Base-by-base conservation (phyloP, 495 filamentous ascomycete genomes). In the Tuber indicum region DNA sequence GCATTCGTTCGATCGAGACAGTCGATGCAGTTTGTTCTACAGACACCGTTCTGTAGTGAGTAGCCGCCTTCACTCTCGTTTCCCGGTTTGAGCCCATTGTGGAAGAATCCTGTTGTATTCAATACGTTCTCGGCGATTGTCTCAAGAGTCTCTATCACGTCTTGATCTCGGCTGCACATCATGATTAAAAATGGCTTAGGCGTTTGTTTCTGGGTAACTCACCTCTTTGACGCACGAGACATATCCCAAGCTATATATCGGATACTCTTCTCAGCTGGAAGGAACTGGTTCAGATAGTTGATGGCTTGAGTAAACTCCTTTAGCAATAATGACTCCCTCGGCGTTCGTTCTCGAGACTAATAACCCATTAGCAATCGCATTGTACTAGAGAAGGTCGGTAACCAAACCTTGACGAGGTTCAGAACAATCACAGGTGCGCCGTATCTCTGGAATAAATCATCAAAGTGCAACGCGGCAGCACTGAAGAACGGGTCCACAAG, bases 231-330 rank as follows among this genome's bases (percentile, higher is more conserved):
- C 43, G 96, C 96, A 77, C 95, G 89, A 76, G 94, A 96, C 96
- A 99, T 99, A 84, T 99, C 96, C 91, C 94, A 99, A 19, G 96
- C 93, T 74, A 93, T 92, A 84, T 99, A 94, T 10, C 93, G 89
- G 77, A 98, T 94, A 85, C 93, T 94, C 75, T 92, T 93, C 69
- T 91, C 90, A 14, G 85, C 84, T 0, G 96, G 96, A 7, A 99
- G 87, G 77, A 96, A 98, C 82, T 98, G 96, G 79, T 98, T 99
- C 66, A 99, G 90, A 82, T 98, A 99, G 69, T 90, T 88, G 73
- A 98, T 91, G 23, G 94, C 93, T 78, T 93, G 91, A 6, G 92
- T 92, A 84, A 92, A 99, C 84, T 98, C 96, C 36, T 89, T 86
- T 1, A 98, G 87, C 23, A 99, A 86, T 82, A 97, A 96, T 26